phyloP scores from a whole-genome alignment of 441 rosid species.

The Populus hybrid region DNA sequence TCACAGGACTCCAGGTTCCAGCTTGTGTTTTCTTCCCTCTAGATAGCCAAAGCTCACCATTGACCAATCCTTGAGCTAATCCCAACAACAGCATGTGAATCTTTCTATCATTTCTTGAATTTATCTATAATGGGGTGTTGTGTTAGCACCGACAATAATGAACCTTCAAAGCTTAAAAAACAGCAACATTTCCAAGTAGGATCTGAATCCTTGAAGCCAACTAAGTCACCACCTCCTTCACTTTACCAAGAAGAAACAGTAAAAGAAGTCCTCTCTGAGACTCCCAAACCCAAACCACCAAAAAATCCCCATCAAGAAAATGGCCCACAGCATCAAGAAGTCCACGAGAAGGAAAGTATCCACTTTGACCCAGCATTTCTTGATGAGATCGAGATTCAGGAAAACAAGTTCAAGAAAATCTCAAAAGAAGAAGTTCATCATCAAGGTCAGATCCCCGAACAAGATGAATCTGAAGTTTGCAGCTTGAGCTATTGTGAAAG shows the following conservation, averaged over 20 bases:
- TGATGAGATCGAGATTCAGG: background rate
- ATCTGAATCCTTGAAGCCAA: constrained; percentile 19
- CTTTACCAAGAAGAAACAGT: constrained; percentile 52
- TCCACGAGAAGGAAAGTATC: background rate
- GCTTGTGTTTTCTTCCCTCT: background rate
- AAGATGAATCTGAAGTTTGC: constrained; percentile 57
- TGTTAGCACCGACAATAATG: constrained; percentile 33
- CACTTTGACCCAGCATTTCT: constrained; percentile 8
- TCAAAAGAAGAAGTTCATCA: constrained; percentile 1
- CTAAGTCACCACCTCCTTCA: constrained; percentile 44
- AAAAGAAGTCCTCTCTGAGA: constrained; percentile 69
- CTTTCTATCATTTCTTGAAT: background rate
- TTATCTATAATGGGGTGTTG: constrained; percentile 57
- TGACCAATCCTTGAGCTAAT: background rate
- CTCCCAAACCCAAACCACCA: constrained; percentile 31
- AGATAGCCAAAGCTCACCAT: background rate
- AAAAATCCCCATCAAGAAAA: background rate
- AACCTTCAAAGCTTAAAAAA: background rate
- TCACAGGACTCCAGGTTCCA: background rate
- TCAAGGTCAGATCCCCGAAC: constrained; percentile 11
- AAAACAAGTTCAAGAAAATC: background rate
- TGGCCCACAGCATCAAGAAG: background rate
- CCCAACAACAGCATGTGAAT: background rate
- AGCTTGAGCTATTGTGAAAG: constrained; percentile 68
- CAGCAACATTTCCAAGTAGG: constrained; percentile 4